These are phyloP conservation scores for Fallopia convolvulus DNA, from an alignment of 148 eudicot species.

Conservation along the genomic window DNA sequence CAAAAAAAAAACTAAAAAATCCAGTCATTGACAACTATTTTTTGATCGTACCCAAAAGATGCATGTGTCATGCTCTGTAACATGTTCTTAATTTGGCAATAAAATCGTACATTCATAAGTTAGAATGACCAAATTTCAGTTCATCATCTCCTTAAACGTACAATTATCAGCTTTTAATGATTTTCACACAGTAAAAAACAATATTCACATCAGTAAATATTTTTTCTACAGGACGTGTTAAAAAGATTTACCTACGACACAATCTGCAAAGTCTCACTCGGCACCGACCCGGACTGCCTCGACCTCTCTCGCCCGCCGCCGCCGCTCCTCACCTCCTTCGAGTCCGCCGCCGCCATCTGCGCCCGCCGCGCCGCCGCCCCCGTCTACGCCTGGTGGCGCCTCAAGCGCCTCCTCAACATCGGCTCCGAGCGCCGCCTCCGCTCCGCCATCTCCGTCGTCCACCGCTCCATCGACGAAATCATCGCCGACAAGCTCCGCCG, in stretches of 20 bases:
- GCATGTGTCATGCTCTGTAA: no score
- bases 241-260: constrained; percentile 61
- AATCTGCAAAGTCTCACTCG: constrained; percentile 58
- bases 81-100: no score
- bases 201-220: no score
- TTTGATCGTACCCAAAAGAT: background rate
- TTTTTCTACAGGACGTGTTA: constrained; percentile 37
- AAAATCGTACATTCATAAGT: no score
- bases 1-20: background rate
- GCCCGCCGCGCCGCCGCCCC: constrained; percentile 52
- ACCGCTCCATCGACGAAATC: constrained; percentile 26
- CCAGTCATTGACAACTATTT: background rate
- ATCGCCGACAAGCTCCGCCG: constrained; percentile 22
- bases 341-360: constrained; percentile 53
- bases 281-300: constrained; percentile 55
- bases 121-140: background rate
- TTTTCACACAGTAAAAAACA: no score
- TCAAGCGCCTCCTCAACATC: constrained; percentile 39
- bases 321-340: constrained; percentile 55
- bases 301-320: constrained; percentile 40
- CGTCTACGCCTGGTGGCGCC: constrained; percentile 44
- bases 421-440: constrained; percentile 53
- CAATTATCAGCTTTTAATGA: no score
- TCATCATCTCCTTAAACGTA: no score
- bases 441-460: constrained; percentile 31